A percentile compares a stretch with the other conserved stretches of the same genome.
These are phyloP conservation scores for Diaporthe caulivora DNA, from an alignment of 2,329 filamentous ascomycete species.

Conservation along the genomic window DNA sequence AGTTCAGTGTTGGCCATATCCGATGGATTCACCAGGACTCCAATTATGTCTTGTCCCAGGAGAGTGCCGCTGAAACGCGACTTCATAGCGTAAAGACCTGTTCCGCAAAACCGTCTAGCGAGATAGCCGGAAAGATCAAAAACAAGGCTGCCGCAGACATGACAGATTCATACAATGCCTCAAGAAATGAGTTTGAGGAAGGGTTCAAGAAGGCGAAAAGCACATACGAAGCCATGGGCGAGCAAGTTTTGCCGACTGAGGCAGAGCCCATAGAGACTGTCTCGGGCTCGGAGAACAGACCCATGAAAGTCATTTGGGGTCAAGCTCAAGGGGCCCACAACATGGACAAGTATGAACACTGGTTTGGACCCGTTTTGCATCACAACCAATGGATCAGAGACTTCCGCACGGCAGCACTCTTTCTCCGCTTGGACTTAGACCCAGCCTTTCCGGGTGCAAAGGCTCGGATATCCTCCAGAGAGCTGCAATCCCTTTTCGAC, in stretches of 20 bases:
- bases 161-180: too few species aligned
- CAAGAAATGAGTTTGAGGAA: neutral
- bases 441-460: neutral
- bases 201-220: neutral
- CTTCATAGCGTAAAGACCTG: neutral
- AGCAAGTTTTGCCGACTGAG: neutral
- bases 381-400: neutral
- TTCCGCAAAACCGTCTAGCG: too few species aligned
- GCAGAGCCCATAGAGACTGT: neutral
- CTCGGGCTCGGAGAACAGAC: neutral
- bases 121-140: neutral
- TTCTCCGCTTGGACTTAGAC: neutral
- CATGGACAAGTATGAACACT: neutral
- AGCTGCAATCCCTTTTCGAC: neutral
- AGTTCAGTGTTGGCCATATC: neutral
- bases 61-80: neutral
- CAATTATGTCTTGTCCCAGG: neutral
- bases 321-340: neutral
- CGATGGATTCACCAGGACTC: neutral
- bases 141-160: neutral
- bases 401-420: neutral
- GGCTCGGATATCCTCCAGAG: neutral
- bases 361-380: neutral
- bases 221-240: neutral
- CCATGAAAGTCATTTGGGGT: neutral